phyloP scores from a whole-genome alignment of 495 filamentous ascomycete genomes.

The Lentithecium fluviatile region DNA sequence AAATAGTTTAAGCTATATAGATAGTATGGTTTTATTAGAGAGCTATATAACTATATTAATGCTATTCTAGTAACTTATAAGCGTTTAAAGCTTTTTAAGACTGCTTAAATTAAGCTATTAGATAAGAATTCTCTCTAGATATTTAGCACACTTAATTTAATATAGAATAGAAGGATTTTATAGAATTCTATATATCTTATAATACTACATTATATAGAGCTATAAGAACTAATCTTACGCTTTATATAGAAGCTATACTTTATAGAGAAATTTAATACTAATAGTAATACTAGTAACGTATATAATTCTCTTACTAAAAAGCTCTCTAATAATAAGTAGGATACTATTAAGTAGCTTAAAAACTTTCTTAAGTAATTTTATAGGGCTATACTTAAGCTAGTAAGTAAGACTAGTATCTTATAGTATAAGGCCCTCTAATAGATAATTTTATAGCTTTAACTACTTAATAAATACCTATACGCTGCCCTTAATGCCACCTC shows the following conservation, averaged over 20 bases:
- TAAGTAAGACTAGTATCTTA: too few species aligned
- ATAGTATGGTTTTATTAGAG: too few species aligned
- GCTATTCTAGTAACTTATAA: neutral
- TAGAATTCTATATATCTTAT: neutral
- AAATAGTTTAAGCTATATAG: neutral
- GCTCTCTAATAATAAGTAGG: neutral
- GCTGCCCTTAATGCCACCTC: too few species aligned
- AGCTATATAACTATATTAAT: neutral
- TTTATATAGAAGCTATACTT: neutral
- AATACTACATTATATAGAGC: neutral
- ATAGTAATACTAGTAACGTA: neutral
- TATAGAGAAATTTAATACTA: neutral
- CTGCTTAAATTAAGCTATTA: too few species aligned
- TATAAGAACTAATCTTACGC: neutral
- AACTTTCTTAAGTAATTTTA: too few species aligned
- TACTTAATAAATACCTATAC: too few species aligned
- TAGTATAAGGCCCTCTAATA: too few species aligned
- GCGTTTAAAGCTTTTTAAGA: neutral
- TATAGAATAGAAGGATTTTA: neutral
- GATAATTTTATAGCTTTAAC: too few species aligned
- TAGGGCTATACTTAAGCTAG: neutral
- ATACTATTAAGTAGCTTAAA: neutral
- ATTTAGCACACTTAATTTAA: too few species aligned
- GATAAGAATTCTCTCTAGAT: neutral
- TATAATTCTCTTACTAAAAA: too few species aligned